A percentile compares a stretch with the other conserved stretches of the same genome.
phyloP scores from a whole-genome alignment of 768 basidiomycete species.

The Pleurotus djamor region DNA sequence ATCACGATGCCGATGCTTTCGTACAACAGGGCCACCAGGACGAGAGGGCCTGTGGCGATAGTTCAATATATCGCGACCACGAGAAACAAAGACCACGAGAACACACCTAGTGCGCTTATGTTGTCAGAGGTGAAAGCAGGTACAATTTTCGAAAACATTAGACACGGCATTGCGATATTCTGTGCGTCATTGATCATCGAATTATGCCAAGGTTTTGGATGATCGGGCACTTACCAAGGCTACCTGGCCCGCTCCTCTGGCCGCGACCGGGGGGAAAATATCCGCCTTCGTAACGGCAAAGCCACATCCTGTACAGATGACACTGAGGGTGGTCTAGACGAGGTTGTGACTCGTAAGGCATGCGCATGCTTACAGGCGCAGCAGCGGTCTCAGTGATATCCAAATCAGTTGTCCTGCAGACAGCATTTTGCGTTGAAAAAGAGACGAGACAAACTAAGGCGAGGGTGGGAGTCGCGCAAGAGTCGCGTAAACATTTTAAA shows the following conservation, averaged over 20 bases:
- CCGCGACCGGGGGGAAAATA: slow-evolving; percentile 56
- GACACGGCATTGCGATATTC: slow-evolving; percentile 61
- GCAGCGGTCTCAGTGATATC: slow-evolving; percentile 58
- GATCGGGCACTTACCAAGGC: slow-evolving; percentile 36
- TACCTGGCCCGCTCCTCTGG: slow-evolving; percentile 59
- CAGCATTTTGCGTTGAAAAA: slow-evolving; percentile 16
- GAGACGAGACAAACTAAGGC: not conserved
- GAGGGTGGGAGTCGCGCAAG: not conserved
- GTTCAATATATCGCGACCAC: not conserved
- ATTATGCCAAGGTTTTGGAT: not conserved
- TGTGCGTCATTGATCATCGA: slow-evolving; percentile 6
- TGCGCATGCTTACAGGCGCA: slow-evolving; percentile 48
- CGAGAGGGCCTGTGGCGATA: slow-evolving; percentile 49
- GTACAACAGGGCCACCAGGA: slow-evolving; percentile 61
- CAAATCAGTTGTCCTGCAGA: slow-evolving; percentile 52
- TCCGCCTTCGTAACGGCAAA: slow-evolving; percentile 59
- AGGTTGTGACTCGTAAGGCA: too few relatives aligned
- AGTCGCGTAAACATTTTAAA: not conserved
- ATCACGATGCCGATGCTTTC: slow-evolving; percentile 50
- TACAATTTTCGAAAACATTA: slow-evolving; percentile 73
- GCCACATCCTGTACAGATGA: slow-evolving; percentile 52
- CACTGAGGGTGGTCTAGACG: slow-evolving; percentile 27
- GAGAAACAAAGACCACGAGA: not conserved
- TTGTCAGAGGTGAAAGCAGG: slow-evolving; percentile 63
- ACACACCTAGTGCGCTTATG: slow-evolving; percentile 47